Percentiles rank a stretch among this genome's conserved stretches.
phyloP scores from a whole-genome alignment of 768 basidiomycete genomes.

The Dioszegia hungarica region DNA sequence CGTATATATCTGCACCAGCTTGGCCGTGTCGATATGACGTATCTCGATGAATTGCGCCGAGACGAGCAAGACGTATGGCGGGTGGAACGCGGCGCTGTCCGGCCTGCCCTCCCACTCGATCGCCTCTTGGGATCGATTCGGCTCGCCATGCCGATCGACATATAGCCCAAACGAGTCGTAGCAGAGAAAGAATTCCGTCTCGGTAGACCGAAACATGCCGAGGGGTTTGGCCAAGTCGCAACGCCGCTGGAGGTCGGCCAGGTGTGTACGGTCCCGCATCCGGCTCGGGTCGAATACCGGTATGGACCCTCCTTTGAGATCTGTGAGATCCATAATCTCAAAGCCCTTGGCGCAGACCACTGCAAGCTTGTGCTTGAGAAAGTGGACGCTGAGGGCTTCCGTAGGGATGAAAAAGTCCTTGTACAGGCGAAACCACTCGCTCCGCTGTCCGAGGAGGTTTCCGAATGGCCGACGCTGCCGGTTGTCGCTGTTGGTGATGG shows the following conservation, averaged over 20 bases:
- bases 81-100: constrained; percentile 80
- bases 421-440: constrained; percentile 93
- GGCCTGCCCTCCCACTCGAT: constrained; percentile 95
- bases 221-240: constrained; percentile 76
- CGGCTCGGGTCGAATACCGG: constrained; percentile 56
- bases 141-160: constrained; percentile 86
- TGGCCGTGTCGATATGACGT: constrained; percentile 57
- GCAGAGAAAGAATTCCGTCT: constrained; percentile 82
- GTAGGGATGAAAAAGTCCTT: constrained; percentile 92
- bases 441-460: constrained; percentile 59
- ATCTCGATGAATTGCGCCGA: constrained; percentile 87
- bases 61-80: constrained; percentile 81
- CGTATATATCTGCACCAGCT: constrained; percentile 48
- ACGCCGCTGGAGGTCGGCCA: constrained; percentile 68
- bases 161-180: constrained; percentile 90
- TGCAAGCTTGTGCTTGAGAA: constrained; percentile 87
- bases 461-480: constrained; percentile 43
- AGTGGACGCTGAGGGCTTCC: constrained; percentile 83
- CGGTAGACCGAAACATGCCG: constrained; percentile 82
- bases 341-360: constrained; percentile 91
- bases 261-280: constrained; percentile 60
- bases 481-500: constrained; percentile 75
- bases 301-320: constrained; percentile 84
- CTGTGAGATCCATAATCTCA: constrained; percentile 92
- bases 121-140: constrained; percentile 62